Base-by-base conservation (phyloP, 2,329 filamentous ascomycete genomes). In the Aspergillus sp. region DNA sequence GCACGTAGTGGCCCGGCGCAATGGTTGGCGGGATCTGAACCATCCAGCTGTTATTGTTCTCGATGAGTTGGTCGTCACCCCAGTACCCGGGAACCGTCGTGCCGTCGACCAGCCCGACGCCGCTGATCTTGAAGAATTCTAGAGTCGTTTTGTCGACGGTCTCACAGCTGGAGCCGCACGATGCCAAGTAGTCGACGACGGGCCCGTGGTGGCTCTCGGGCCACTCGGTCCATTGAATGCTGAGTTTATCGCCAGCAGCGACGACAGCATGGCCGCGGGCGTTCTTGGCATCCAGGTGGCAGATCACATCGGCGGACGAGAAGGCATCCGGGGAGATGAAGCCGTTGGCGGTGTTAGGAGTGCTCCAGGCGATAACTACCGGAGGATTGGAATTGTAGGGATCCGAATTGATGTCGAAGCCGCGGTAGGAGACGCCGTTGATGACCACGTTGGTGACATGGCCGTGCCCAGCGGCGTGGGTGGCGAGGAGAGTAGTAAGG, bases 161-260 rank as follows among this genome's bases (percentile, higher is more conserved):
- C 49, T 80, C 76, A 69, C 83, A 87, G 68, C 84, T 79, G 24
- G 79, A 82, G 52, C 79, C 71, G 71, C 83, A 85, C 60, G 78
- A 78, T 46, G 86, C 86, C 6, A 88, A 77, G 76, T 88, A 88
- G 72, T 82, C 81, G 60, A 88, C 78, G 62, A 88, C 81, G 6
- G 86, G 85, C 1, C 84, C 85, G 59, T 85, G 79, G 76, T 90
- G 84, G 47, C 79, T 82, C 2, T 82, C 78, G 11, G 86, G 86
- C 87, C 87, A 90, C n/a, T 77, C 77, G 58, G 80, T 83, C 87
- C 87, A 89, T 64, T 84, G 79, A 52, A 89, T 72, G 49, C 81
- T 75, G 67, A 89, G 69, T 6, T 77, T 79, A 64, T 78, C 77
- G 54, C 87, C 88, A 9, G 86, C 87, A 4, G 79, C 76, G 18